Percentiles rank a stretch among this genome's conserved stretches.
phyloP scores from a whole-genome alignment of 495 filamentous ascomycete genomes.

The Evernia prunastri region DNA sequence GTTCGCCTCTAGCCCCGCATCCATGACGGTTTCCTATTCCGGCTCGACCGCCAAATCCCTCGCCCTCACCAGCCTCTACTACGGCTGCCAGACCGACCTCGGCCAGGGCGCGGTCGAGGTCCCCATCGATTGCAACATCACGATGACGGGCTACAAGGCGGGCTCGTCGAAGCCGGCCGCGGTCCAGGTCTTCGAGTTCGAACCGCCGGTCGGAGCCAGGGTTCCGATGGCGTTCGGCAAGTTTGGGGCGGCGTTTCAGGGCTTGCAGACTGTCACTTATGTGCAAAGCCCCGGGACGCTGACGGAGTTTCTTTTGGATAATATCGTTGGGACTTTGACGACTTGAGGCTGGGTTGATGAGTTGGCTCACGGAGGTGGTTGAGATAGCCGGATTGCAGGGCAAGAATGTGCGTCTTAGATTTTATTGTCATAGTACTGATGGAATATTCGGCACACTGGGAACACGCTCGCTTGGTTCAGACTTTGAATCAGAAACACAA shows the following conservation, averaged over 20 bases:
- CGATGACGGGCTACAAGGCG: not conserved
- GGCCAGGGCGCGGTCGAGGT: not conserved
- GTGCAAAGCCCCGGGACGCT: not conserved
- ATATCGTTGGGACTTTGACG: slow-evolving; percentile 5
- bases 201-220: not conserved
- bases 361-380: too few relatives aligned
- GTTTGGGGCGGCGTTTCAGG: slow-evolving; percentile 3
- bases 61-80: slow-evolving; percentile 1
- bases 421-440: too few relatives aligned
- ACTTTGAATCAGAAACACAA: too few relatives aligned
- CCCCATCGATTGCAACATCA: slow-evolving; percentile 2
- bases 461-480: too few relatives aligned
- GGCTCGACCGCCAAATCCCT: slow-evolving; percentile 1
- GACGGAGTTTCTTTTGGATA: slow-evolving; percentile 2
- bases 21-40: not conserved
- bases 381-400: too few relatives aligned
- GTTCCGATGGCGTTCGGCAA: slow-evolving; percentile 5
- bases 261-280: slow-evolving; percentile 6
- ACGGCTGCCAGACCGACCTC: slow-evolving; percentile 7
- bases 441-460: too few relatives aligned
- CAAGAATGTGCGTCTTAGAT: too few relatives aligned
- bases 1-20: not conserved
- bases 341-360: not conserved
- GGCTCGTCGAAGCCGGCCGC: not conserved
- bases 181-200: not conserved